These are phyloP conservation scores for Fusarium sp. DNA, from an alignment of 2,329 filamentous ascomycete genomes.

Conservation along the genomic window DNA sequence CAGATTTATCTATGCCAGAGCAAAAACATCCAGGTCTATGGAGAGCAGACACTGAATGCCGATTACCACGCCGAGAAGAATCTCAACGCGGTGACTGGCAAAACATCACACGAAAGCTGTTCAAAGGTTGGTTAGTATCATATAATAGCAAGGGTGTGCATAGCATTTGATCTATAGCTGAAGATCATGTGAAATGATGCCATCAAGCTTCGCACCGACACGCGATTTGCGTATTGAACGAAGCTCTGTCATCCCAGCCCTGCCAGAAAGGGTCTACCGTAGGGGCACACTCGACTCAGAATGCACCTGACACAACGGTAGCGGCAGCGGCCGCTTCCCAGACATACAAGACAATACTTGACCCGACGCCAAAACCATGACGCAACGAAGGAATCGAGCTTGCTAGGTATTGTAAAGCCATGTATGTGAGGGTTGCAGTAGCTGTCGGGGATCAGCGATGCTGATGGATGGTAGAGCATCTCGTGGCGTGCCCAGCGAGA, in stretches of 20 bases:
- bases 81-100: conserved; percentile 54
- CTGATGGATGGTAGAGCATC: conserved; percentile 18
- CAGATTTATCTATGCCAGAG: conserved; percentile 64
- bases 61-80: conserved; percentile 55
- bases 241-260: background rate
- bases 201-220: background rate
- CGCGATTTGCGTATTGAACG: background rate
- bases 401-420: conserved; percentile 12
- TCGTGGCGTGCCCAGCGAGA: conserved; percentile 35
- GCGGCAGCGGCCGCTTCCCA: conserved; percentile 19
- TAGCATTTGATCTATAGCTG: conserved; percentile 3
- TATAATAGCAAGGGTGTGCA: conserved; percentile 4
- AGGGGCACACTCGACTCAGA: background rate
- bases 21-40: conserved; percentile 66
- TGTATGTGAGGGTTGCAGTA: conserved; percentile 27
- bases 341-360: conserved; percentile 1
- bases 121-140: conserved; percentile 22
- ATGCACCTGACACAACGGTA: background rate
- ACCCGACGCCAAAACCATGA: conserved; percentile 17
- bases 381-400: conserved; percentile 6
- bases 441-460: conserved; percentile 38
- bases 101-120: conserved; percentile 5
- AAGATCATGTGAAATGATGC: conserved; percentile 12
- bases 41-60: conserved; percentile 61
- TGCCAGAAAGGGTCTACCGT: conserved; percentile 1